These are phyloP conservation scores for Mycena indigotica DNA, from an alignment of 768 basidiomycete species.

Conservation along the genomic window DNA sequence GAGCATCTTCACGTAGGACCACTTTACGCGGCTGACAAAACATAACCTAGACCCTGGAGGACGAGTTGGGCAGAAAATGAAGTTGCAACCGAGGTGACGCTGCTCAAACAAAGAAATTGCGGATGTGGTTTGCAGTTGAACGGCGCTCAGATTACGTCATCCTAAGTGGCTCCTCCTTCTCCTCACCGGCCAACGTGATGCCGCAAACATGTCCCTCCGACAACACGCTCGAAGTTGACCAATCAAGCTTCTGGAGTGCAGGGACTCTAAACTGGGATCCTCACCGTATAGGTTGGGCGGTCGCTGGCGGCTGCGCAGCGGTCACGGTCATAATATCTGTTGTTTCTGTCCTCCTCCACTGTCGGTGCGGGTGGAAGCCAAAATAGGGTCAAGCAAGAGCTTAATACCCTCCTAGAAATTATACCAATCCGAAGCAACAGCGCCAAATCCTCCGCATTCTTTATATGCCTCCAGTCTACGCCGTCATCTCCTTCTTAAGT, in stretches of 20 bases:
- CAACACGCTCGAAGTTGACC: conserved; percentile 52
- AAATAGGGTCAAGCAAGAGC: no score
- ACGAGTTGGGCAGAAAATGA: no score
- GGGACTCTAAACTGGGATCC: conserved; percentile 49
- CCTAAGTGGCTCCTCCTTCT: neutral
- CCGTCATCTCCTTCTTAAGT: conserved; percentile 81
- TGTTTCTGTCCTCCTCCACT: conserved; percentile 60
- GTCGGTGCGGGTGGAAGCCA: conserved; percentile 68
- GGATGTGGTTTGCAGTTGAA: no score
- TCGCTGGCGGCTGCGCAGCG: conserved; percentile 56
- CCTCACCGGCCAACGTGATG: neutral
- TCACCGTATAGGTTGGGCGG: conserved; percentile 64
- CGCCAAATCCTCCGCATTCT: conserved; percentile 81
- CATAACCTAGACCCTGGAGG: no score
- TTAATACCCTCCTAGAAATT: conserved; percentile 70
- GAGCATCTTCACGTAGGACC: no score
- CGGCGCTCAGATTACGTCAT: no score
- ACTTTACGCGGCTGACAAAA: no score
- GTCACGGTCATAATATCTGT: conserved; percentile 63
- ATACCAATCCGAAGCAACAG: conserved; percentile 71
- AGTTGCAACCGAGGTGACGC: no score
- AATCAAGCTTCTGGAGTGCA: conserved; percentile 57
- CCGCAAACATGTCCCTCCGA: conserved; percentile 61
- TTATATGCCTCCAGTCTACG: conserved; percentile 84
- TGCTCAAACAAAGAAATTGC: no score